These are phyloP conservation scores for Termitomyces sp. DNA, from an alignment of 1,284 basidiomycete genomes.

Conservation along the genomic window DNA sequence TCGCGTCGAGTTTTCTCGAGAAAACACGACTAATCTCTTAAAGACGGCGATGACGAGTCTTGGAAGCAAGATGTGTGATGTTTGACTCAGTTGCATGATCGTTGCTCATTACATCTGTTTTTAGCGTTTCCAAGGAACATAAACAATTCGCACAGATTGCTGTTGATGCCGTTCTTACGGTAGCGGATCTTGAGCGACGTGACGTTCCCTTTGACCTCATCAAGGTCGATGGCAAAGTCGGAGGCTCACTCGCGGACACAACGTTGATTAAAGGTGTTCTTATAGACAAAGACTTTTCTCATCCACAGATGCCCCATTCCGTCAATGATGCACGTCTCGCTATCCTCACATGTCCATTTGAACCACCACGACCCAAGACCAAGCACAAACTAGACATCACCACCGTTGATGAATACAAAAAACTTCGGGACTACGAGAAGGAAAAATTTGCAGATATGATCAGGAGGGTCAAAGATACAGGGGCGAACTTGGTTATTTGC, in stretches of 20 bases:
- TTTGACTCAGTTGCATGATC: constrained; percentile 1
- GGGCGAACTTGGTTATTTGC: constrained; percentile 97
- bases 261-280: constrained; percentile 92
- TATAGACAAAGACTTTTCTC: constrained; percentile 99
- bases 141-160: constrained; percentile 96
- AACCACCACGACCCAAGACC: constrained; percentile 97
- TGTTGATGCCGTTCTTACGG: constrained; percentile 92
- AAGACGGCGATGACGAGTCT: constrained; percentile 96
- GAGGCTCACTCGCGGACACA: constrained; percentile 94
- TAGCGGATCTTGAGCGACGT: constrained; percentile 90
- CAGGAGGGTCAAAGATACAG: constrained; percentile 94
- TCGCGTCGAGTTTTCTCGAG: constrained; percentile 77
- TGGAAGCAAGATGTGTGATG: constrained; percentile 92
- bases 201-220: constrained; percentile 99
- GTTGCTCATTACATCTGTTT: constrained; percentile 11
- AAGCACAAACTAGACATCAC: constrained; percentile 99
- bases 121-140: constrained; percentile 93
- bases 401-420: constrained; percentile 96
- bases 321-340: constrained; percentile 90
- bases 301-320: constrained; percentile 93
- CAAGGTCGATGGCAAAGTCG: constrained; percentile 99
- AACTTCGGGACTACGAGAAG: constrained; percentile 92
- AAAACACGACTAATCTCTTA: constrained; percentile 82
- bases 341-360: constrained; percentile 98
- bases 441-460: constrained; percentile 98